Base-by-base conservation (phyloP, 768 basidiomycete species). In the Mycena kentingensis region DNA sequence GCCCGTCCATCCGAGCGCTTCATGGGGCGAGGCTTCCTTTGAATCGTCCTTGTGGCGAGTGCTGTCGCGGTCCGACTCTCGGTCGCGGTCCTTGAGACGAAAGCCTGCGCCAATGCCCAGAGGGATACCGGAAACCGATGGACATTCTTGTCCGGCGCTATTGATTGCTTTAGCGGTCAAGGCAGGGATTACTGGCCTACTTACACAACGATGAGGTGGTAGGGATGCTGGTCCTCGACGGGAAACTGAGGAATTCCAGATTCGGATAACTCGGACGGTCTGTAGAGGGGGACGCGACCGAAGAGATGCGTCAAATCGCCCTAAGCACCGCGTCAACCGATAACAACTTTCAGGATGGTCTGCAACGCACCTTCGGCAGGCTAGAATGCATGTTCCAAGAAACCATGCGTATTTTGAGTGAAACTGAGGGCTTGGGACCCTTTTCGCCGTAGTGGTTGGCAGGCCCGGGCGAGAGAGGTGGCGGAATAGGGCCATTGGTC, bases 361-460 rank as follows among this genome's bases (percentile, higher is more conserved):
- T 29, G 25, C 12, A 16, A 54, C 64, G 15, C 25, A 83, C 88
- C 78, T 88, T 90, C 26, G 89, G 89, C 5, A 90, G 63, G 0
- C 85, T 85, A 57, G 90, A 88, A 57, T 91, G 86, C 89, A 92
- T 92, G 58, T 91, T 92, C 89, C 89, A 92, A 31, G 86, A 87
- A 28, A 90, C 46, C 41, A 90, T 80, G 36, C 83, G 73, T 32
- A 89, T 70, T 63, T 90, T 91, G 38, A 90, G 71, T 32, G 8
- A 16, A 8, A 32, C 8, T 8, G 31, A 16, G 16, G 10, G 31
- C 31, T 16, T 32, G 10, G 10, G 31, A 32, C 41, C 41, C 5
- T 11, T 12, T 42, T 10, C 64, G 66, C 19, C 62, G 54, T 25
- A 47, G 59, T n/a, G 52, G 61, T 34, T 61, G n/a, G n/a, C n/a